A percentile compares a stretch with the other conserved stretches of the same genome.
Conservation (phyloP, 2,329 filamentous ascomycete species). For the Alternaria sp. region DNA sequence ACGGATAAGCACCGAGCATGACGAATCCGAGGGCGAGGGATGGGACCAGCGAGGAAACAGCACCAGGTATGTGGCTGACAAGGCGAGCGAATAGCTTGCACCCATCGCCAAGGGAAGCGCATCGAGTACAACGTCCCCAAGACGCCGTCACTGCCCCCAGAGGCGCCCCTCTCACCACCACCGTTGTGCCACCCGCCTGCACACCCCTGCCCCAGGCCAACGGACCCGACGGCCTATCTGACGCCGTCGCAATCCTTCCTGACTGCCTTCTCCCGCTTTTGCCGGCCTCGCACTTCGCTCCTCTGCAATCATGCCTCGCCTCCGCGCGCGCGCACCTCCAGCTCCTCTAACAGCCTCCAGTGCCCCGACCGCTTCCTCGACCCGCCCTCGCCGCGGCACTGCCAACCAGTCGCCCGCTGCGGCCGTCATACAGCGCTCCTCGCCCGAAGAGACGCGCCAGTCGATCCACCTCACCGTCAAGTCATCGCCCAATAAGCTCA, state of each 20-base stretch:
- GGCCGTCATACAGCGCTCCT: conserved; percentile 48
- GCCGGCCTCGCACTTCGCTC: conserved; percentile 3
- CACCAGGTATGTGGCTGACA: conserved; percentile 41
- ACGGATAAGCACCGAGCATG: conserved; percentile 50
- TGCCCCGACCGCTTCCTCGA: conserved; percentile 46
- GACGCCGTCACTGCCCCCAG: conserved; percentile 18
- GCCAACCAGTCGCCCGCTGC: conserved; percentile 43
- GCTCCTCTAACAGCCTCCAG: conserved; percentile 41
- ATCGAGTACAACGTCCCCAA: conserved; percentile 25
- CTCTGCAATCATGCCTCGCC: conserved; percentile 41
- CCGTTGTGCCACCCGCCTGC: conserved; percentile 26
- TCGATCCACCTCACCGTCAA: conserved; percentile 59
- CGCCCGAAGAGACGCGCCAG: conserved; percentile 52
- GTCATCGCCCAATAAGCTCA: conserved; percentile 56
- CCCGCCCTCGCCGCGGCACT: conserved; percentile 46
- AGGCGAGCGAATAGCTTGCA: conserved; percentile 26
- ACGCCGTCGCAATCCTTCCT: conserved; percentile 19
- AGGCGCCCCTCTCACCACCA: conserved; percentile 20
- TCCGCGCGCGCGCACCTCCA: conserved; percentile 45
- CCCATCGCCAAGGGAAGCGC: conserved; percentile 28
- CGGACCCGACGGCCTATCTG: conserved; percentile 15
- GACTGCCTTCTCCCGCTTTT: conserved; percentile 4
- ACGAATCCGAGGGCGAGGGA: conserved; percentile 44
- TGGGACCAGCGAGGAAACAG: conserved; percentile 41
- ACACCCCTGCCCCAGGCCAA: conserved; percentile 23